Evolutionary conservation across 1,139 yeast species (phyloP), one percentile per base, ranked within the genome.

Genomic region (Saccharomyces uvarum): DNA sequence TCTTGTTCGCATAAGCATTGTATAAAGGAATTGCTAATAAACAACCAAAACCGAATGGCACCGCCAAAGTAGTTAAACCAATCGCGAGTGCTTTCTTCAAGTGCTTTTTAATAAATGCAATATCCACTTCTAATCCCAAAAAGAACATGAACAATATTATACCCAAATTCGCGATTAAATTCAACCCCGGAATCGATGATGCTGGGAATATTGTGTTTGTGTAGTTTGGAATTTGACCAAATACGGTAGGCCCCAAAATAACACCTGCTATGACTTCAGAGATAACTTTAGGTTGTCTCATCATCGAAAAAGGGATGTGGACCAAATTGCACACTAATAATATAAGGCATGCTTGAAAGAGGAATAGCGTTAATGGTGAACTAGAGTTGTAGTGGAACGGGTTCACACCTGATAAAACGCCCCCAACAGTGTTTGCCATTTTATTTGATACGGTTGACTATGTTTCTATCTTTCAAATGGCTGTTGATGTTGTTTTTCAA

Each of bases 251-350:
- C 0, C 91, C 91, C 53, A 87, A 70, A 1, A 86, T 62, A 51
- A 87, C 83, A 19, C 95, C 95, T 0, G 88, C 76, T 14, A 86
- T 75, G 53, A 86, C 93, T 64, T 86, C 95, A 5, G 90, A 87
- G 54, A 86, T 85, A 47, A 86, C 95, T 55, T 82, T 75, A 0
- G 95, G 95, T 66, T 87, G 93, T 60, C 81, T 81, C 47, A 86
- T 65, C 57, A 70, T 76, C 9, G 81, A 74, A 26, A 86, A 70
- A 0, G 90, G 88, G 51, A 75, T 72, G 63, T 85, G 83, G 4
- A 86, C 63, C 84, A 82, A 48, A 81, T 66, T 29, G 74, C 67
- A 55, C 9, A 60, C 60, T 19, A 63, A 59, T 31, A 68, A 48
- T 31, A 68, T 68, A 28, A 68, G 56, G 51, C 70, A 64, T 50